These are phyloP conservation scores for Perkinsus chesapeaki DNA, from an alignment of 169 alveolate genomes.

Conservation along the genomic window DNA sequence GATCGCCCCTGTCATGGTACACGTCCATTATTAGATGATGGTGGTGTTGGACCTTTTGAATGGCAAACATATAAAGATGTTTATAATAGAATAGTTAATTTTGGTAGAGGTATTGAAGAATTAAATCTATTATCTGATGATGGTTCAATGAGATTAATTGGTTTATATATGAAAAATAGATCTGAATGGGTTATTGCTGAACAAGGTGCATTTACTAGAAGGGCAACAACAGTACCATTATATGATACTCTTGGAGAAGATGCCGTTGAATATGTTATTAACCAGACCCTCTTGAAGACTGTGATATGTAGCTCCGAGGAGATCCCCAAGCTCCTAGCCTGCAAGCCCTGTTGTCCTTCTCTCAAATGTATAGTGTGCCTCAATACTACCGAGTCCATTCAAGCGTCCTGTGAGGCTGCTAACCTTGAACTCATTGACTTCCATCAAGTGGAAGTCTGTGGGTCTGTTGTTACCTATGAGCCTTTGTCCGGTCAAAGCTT, in stretches of 20 bases:
- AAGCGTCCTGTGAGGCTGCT: constrained; percentile 13
- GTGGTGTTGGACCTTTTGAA: constrained; percentile 18
- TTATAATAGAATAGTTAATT: not conserved
- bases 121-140: not conserved
- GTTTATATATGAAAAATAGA: constrained; percentile 64
- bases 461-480: constrained; percentile 17
- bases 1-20: constrained; percentile 38
- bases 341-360: not conserved
- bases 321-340: not conserved
- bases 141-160: constrained; percentile 40
- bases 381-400: constrained; percentile 25
- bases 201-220: constrained; percentile 48
- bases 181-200: constrained; percentile 75
- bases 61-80: constrained; percentile 37
- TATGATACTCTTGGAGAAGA: constrained; percentile 65
- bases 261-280: constrained; percentile 41
- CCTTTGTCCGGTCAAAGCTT: constrained; percentile 31
- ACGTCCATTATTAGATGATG: constrained; percentile 15
- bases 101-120: not conserved
- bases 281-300: constrained; percentile 43
- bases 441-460: not conserved
- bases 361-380: constrained; percentile 22
- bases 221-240: constrained; percentile 54
- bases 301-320: constrained; percentile 39
- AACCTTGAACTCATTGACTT: constrained; percentile 16